A percentile compares a stretch with the other conserved stretches of the same genome.
These are phyloP conservation scores for Clarireedia sp. DNA, from an alignment of 2,329 filamentous ascomycete species.

Conservation along the genomic window DNA sequence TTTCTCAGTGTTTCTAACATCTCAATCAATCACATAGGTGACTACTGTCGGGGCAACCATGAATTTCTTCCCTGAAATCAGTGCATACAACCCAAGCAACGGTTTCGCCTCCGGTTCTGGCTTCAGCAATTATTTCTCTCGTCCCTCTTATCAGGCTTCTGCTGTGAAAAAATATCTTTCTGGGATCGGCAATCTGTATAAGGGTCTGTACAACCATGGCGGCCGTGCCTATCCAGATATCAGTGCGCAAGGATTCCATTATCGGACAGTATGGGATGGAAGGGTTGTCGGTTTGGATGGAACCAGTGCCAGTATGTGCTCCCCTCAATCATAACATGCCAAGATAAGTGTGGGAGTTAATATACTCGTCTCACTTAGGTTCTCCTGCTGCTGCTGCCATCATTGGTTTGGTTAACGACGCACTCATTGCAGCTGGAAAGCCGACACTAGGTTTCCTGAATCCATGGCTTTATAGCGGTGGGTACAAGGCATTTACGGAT, in stretches of 20 bases:
- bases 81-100: conserved; percentile 28
- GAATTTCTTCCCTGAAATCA: conserved; percentile 30
- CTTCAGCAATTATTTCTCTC: conserved; percentile 43
- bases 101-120: conserved; percentile 38
- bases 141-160: conserved; percentile 38
- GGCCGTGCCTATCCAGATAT: conserved; percentile 45
- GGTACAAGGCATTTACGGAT: conserved; percentile 32
- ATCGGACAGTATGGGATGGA: conserved; percentile 33
- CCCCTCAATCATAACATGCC: conserved; percentile 9
- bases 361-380: background rate
- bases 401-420: conserved; percentile 54
- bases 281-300: conserved; percentile 35
- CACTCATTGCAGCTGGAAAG: conserved; percentile 43
- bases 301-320: conserved; percentile 35
- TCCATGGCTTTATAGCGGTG: conserved; percentile 33
- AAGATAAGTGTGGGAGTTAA: too few relatives aligned
- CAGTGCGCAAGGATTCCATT: conserved; percentile 50
- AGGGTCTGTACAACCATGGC: conserved; percentile 35
- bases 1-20: too few relatives aligned
- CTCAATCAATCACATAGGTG: conserved; percentile 29
- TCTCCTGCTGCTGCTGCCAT: conserved; percentile 47
- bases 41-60: conserved; percentile 51
- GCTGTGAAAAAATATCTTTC: conserved; percentile 36
- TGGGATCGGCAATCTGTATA: conserved; percentile 36
- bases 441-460: conserved; percentile 35